Evolutionary conservation across 257 asterid species (phyloP), one percentile per base, ranked within the genome.

Genomic region (Przewalskia tangutica): DNA sequence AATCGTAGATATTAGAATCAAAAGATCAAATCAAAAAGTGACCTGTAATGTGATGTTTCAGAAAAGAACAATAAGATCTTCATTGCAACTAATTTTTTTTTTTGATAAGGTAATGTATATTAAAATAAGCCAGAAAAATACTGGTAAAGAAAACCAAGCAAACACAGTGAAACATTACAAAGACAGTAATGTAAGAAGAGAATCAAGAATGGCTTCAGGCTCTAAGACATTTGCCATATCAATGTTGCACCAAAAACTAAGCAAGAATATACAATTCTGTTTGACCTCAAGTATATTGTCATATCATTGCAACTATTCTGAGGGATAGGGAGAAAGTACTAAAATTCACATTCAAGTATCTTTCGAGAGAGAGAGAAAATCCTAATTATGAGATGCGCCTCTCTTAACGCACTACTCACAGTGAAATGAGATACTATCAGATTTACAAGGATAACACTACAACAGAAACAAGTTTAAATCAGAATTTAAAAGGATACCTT

Each of bases 401-500:
- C 77, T 68, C 77, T 42, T 68, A 68, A 42, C 11, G 8, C 34
- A 75, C 23, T 7, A 51, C 60, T 75, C 62, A 50, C 7, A 12
- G 23, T 23, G 80, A 75, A 71, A 75, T 75, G 14, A 75, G 40
- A 50, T 50, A 23, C 80, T 23, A 75, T 13, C 62, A 75, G 79
- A 53, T 23, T 50, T 48, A 50, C 27, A 75, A 50, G 80, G 62
- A 50, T 23, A 50, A 50, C 62, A 75, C 46, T 75, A 50, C 62
- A 14, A 7, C 11, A 23, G 46, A 75, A 50, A 75, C 38, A 50
- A 75, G 62, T 75, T 50, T 7, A 32, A 5, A 12, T 18, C 50
- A 62, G 44, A 40, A 62, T 20, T 68, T 68, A 13, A 70, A 80
- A 81, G 54, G 14, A 54, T 89, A 94, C 99, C 98, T 95, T 95